Conservation (phyloP, 345 rosid species). For the Hibiscus tridactylites region DNA sequence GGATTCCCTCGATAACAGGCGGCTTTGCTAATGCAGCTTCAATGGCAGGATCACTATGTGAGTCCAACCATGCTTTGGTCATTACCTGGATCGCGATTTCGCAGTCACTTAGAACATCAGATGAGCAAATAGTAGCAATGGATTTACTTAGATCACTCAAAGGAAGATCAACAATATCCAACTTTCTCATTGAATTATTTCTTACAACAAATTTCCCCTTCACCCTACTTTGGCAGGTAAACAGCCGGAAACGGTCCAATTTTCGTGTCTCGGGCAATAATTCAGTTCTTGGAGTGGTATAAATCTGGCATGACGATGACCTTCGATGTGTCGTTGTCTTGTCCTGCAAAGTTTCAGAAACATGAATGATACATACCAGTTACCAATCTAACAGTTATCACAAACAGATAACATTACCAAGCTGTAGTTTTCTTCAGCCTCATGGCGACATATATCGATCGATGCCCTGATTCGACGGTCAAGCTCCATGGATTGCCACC, state of each 20-base stretch:
- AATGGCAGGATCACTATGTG: constrained; percentile 23
- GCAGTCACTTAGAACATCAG: constrained; percentile 34
- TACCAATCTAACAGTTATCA: not conserved
- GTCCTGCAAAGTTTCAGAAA: constrained; percentile 21
- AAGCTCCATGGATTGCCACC: constrained; percentile 15
- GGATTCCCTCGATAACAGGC: constrained; percentile 38
- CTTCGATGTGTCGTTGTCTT: constrained; percentile 17
- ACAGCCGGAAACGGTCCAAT: constrained; percentile 20
- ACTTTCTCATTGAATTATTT: constrained; percentile 12
- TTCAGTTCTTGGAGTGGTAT: constrained; percentile 11
- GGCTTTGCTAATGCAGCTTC: constrained; percentile 34
- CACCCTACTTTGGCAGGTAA: constrained; percentile 32
- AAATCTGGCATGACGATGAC: constrained; percentile 15
- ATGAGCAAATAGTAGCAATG: constrained; percentile 28
- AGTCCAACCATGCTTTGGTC: constrained; percentile 41
- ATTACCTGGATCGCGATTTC: constrained; percentile 38
- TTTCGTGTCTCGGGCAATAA: constrained; percentile 20
- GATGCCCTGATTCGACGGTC: constrained; percentile 15
- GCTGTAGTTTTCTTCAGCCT: constrained; percentile 23
- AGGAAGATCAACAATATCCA: constrained; percentile 7
- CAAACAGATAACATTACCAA: constrained; percentile 9
- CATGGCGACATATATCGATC: constrained; percentile 8
- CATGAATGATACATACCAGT: constrained; percentile 1
- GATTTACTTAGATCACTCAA: constrained; percentile 33
- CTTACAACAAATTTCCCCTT: constrained; percentile 14